phyloP scores from a whole-genome alignment of 805 yeast genomes.

The Starmerella stellata region DNA sequence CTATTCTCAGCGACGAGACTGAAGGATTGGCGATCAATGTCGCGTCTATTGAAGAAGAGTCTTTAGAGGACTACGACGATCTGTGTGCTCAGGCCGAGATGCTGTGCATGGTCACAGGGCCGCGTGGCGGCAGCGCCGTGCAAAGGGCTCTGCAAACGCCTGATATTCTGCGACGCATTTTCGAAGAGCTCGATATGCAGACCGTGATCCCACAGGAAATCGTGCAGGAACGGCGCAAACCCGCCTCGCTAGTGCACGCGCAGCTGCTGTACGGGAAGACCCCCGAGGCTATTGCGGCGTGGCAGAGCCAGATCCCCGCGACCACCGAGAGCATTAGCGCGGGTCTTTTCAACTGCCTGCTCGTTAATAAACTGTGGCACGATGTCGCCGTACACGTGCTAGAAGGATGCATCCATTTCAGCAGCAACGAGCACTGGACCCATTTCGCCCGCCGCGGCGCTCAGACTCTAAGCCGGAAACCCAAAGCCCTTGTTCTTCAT shows the following conservation, averaged over 20 bases:
- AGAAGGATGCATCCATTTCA: slow-evolving; percentile 38
- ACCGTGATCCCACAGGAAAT: slow-evolving; percentile 43
- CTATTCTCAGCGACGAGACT: slow-evolving; percentile 2
- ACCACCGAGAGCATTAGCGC: slow-evolving; percentile 10
- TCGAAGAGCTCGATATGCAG: slow-evolving; percentile 41
- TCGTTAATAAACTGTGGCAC: slow-evolving; percentile 54
- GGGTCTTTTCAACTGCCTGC: slow-evolving; percentile 40
- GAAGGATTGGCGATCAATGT: neutral
- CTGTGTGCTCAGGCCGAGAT: neutral
- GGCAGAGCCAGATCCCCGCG: slow-evolving; percentile 18
- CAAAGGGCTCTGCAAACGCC: slow-evolving; percentile 50
- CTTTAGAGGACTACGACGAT: neutral
- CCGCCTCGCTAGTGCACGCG: slow-evolving; percentile 53
- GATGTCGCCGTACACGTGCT: slow-evolving; percentile 37
- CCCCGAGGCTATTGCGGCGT: slow-evolving; percentile 31
- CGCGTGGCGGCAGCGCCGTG: slow-evolving; percentile 8
- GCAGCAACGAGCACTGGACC: slow-evolving; percentile 30
- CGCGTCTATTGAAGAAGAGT: neutral
- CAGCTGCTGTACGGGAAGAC: slow-evolving; percentile 42
- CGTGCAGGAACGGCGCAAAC: slow-evolving; percentile 45
- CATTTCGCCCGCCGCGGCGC: slow-evolving; percentile 24
- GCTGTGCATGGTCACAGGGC: neutral
- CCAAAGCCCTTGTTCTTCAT: slow-evolving; percentile 41
- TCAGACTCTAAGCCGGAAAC: slow-evolving; percentile 14
- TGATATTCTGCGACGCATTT: slow-evolving; percentile 48